Percentiles rank a stretch among this genome's conserved stretches.
Evolutionary conservation across 495 filamentous ascomycete genomes (phyloP).

Genomic region (Hyaloscypha bicolor): DNA sequence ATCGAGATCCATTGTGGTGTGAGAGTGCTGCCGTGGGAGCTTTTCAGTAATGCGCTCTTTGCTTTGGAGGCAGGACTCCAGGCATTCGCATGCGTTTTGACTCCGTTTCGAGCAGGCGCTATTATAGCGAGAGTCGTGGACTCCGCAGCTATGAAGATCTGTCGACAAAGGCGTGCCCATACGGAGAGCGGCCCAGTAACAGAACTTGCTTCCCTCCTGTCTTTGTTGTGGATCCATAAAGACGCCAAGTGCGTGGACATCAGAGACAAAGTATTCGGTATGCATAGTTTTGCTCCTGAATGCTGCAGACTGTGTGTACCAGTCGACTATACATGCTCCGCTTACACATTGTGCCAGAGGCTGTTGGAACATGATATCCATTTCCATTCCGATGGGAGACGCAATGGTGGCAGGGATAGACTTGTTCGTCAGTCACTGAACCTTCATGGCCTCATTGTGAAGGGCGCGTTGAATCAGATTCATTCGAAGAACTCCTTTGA

Average conservation of each 20-base stretch:
- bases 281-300: constrained; percentile 11
- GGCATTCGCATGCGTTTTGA: not conserved
- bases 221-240: constrained; percentile 6
- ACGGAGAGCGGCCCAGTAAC: not conserved
- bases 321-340: constrained; percentile 7
- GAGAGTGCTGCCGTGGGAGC: not conserved
- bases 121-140: constrained; percentile 1
- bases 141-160: constrained; percentile 6
- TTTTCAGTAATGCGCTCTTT: not conserved
- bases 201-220: constrained; percentile 6
- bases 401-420: constrained; percentile 20
- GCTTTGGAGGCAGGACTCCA: not conserved
- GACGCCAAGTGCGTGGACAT: constrained; percentile 10
- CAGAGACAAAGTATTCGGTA: constrained; percentile 16
- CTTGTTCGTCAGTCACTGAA: not conserved
- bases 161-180: constrained; percentile 8
- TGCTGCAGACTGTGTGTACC: constrained; percentile 6
- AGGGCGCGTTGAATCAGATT: constrained; percentile 1
- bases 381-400: constrained; percentile 4
- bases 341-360: constrained; percentile 4
- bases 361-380: constrained; percentile 14
- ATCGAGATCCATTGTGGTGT: constrained; percentile 7
- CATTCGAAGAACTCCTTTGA: constrained; percentile 3
- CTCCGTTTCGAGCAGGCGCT: not conserved
- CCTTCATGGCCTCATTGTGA: constrained; percentile 3